Base-by-base conservation (phyloP, 306 rosid genomes). In the Vachellia collinsii region DNA sequence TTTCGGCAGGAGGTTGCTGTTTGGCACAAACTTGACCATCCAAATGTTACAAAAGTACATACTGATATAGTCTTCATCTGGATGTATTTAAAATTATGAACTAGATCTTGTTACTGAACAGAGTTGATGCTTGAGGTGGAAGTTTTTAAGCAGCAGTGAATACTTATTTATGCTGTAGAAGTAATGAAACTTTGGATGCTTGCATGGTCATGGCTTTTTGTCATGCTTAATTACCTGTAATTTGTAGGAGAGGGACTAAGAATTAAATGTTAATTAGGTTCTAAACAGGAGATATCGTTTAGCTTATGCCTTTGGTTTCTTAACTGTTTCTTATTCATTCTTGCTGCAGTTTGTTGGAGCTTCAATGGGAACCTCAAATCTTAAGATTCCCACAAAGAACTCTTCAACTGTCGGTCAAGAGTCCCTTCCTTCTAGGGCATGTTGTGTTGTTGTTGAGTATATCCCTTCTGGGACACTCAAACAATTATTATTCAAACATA, bases 1-100 rank as follows among this genome's bases (percentile, higher is more conserved):
- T 91, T 91, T 81, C 88, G 56, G 79, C 92, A 91, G 87, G 95
- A 91, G 82, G 95, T 89, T 83, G 95, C 91, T 79, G 95, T 91
- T 17, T 91, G 95, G 93, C 89, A 87, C 79, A 89, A 91, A 87
- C 95, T 91, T 77, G 87, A 89, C 76, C 89, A 91, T 83, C 90
- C 91, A 29, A 91, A 91, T 72, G 91, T 91, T 73, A 91, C 95
- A 70, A 89, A 85, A 79, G 95, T 89, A 86, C 70, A 36, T 38
- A 42, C 62, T 64, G n/a, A n/a, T 58, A 22, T 46, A 20, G 68
- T 76, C 64, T 77, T 72, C 68, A 13, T 41, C 63, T 23, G 68
- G 25, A 29, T 22, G 8, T 44, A 11, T 71, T 72, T 11, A 66
- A 29, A 47, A 59, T n/a, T 23, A 63, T 19, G 71, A 43, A 50